Base-by-base conservation (phyloP, 495 filamentous ascomycete species). In the Mytilinidion resinicola region DNA sequence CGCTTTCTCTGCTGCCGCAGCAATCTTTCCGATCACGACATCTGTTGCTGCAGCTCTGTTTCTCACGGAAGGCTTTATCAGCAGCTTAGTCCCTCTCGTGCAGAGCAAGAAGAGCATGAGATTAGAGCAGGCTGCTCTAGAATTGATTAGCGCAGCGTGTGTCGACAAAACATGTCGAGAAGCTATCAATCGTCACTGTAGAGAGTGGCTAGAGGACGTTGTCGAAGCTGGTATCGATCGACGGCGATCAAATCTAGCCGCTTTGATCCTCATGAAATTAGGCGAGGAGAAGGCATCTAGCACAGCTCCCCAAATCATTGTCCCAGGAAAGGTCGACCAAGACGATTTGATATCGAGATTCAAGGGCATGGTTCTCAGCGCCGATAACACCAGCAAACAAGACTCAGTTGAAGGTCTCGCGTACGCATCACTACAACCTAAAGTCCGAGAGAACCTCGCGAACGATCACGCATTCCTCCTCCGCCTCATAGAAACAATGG, bases 361-460 rank as follows among this genome's bases (percentile, higher is more conserved):
- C 67, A 90, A 84, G 68, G 78, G 78, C 59, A 82, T 92, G 76
- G 83, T 96, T 59, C 69, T 87, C 38, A 80, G 78, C 37, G 75
- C 79, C 39, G 76, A 82, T 41, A 77, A 82, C 55, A 75, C 79
- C 53, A 75, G 76, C 42, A 74, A 76, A 43, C 76, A 87, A 44
- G 80, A 83, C 64, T 85, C 90, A 4, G 82, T 98, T 34, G 93
- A 98, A 69, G 95, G 91, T n/a, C 76, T 98, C 55, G 93, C 92
- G 20, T 96, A 92, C 69, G 82, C 88, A 4, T 93, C 91, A 5
- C 77, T 96, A 17, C 87, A 88, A 64, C 82, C 91, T 8, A 82
- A 78, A 39, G 81, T 95, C 53, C 96, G 93, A 67, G 89, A 97
- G 64, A 77, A 84, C 41, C 76, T 98, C 1, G 80, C 83, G 19